Percentiles rank a stretch among this genome's conserved stretches.
Conservation (phyloP, 371 early-diverging fungal genomes). For the Catenaria anguillulae region DNA sequence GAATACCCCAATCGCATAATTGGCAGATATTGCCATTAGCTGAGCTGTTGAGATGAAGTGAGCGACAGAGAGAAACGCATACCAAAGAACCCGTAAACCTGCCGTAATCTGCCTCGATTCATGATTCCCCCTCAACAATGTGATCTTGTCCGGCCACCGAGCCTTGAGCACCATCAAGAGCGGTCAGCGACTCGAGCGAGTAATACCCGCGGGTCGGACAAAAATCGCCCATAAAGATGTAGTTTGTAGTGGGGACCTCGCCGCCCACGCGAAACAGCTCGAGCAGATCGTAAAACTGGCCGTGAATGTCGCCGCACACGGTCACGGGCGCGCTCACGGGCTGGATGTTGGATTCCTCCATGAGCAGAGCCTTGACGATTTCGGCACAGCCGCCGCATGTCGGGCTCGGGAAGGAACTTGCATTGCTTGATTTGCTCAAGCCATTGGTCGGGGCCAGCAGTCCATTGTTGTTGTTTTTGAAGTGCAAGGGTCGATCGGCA, state of each 20-base stretch:
- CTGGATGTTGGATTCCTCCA: constrained; percentile 93
- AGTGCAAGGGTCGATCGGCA: too few species aligned
- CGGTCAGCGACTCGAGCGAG: constrained; percentile 94
- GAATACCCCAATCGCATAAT: too few species aligned
- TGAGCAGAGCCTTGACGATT: too few species aligned
- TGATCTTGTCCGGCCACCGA: constrained; percentile 86
- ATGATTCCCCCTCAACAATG: constrained; percentile 97
- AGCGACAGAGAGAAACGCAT: constrained; percentile 5
- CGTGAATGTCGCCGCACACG: constrained; percentile 98
- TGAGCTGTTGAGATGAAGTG: too few species aligned
- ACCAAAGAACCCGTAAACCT: constrained; percentile 98
- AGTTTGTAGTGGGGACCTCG: constrained; percentile 92
- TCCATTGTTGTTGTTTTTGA: too few species aligned
- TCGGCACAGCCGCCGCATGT: constrained; percentile 77
- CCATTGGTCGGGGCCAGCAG: constrained; percentile 66
- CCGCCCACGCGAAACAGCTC: constrained; percentile 93
- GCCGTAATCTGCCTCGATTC: constrained; percentile 95
- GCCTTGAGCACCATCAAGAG: constrained; percentile 92
- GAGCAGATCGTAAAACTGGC: constrained; percentile 93
- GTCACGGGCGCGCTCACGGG: constrained; percentile 95
- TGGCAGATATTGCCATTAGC: not conserved
- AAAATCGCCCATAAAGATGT: constrained; percentile 98
- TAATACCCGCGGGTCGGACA: constrained; percentile 99
- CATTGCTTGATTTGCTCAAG: constrained; percentile 72
- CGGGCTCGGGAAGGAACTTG: constrained; percentile 67